Evolutionary conservation across 495 filamentous ascomycete species (phyloP).

Genomic region (Podospora fimiseda): DNA sequence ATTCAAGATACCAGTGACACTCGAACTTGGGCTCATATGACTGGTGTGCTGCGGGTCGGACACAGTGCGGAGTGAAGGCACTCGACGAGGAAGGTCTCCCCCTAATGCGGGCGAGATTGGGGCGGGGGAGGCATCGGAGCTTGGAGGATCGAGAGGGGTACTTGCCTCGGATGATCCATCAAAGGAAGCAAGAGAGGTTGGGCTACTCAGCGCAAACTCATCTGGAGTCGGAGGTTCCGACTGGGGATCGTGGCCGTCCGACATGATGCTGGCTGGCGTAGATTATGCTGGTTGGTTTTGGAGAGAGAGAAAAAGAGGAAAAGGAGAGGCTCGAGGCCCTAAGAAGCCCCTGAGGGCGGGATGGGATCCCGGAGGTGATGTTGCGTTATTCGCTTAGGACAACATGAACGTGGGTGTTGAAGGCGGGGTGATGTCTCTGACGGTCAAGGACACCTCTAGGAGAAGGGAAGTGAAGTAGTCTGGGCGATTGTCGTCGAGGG

Average conservation of each 20-base stretch:
- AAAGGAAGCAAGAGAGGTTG: constrained; percentile 35
- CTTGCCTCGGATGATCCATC: constrained; percentile 40
- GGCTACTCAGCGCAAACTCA: constrained; percentile 31
- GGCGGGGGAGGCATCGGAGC: constrained; percentile 21
- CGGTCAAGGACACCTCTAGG: neutral
- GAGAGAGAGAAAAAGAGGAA: neutral
- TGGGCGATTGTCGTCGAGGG: neutral
- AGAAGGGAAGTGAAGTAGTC: no score
- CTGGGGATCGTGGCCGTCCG: constrained; percentile 18
- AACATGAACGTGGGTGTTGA: no score
- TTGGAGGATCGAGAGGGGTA: constrained; percentile 41
- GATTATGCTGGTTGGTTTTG: neutral
- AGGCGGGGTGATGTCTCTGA: no score
- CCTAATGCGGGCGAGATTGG: constrained; percentile 6
- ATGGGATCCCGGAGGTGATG: neutral
- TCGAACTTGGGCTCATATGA: constrained; percentile 67
- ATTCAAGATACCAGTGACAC: constrained; percentile 72
- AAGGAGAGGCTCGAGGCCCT: no score
- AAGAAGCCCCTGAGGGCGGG: neutral
- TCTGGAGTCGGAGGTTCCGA: constrained; percentile 36
- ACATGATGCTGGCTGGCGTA: constrained; percentile 23
- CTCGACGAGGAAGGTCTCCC: constrained; percentile 33
- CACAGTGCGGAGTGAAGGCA: constrained; percentile 50
- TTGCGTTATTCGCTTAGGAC: neutral
- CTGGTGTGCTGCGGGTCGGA: constrained; percentile 46